Evolutionary conservation across 2,329 filamentous ascomycete species (phyloP), one percentile per base, ranked within the genome.

Genomic region (Aspergillus costaricaensis): DNA sequence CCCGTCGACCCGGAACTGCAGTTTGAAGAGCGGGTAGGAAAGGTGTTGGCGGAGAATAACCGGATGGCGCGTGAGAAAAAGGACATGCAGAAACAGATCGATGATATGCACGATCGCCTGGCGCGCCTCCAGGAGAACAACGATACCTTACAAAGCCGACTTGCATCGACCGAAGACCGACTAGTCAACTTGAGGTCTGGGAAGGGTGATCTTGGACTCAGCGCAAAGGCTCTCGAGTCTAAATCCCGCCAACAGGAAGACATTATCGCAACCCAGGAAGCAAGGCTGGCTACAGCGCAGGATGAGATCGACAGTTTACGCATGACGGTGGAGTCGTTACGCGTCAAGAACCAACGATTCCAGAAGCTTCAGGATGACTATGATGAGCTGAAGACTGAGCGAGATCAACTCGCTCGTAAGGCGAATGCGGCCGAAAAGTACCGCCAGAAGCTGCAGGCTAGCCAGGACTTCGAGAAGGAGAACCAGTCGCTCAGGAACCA

Each of bases 261-360:
- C 60, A 80, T 91, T 53, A 92, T 93, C 69, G 86, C 87, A 41
- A 84, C 81, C 23, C 85, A 91, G 66, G 90, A 93, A 72, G 82
- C 83, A 19, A 85, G 90, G 66, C 76, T 88, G 10, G 85, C 89
- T 59, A 80, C 83, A 32, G 68, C 76, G 30, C 76, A 81, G 60
- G 73, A 79, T 58, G 77, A 80, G 60, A 74, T 79, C 6, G 77
- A 79, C 62, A 75, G 76, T 27, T 67, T 81, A 27, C 73, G 76
- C 19, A 81, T 80, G 74, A 75, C 73, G 0, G 72, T 79, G 23
- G 78, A 80, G 60, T 77, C 77, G 5, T 67, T 80, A 59, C 76
- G 76, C 48, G 74, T 79, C 58, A 80, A 81, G 65, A 77, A 77
- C 17, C 76, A 80, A 60, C 75, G 77, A 36, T 77, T 76, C 39